These are phyloP conservation scores for Isabelozyma pseudorhagii DNA, from an alignment of 805 yeast species.

Conservation along the genomic window DNA sequence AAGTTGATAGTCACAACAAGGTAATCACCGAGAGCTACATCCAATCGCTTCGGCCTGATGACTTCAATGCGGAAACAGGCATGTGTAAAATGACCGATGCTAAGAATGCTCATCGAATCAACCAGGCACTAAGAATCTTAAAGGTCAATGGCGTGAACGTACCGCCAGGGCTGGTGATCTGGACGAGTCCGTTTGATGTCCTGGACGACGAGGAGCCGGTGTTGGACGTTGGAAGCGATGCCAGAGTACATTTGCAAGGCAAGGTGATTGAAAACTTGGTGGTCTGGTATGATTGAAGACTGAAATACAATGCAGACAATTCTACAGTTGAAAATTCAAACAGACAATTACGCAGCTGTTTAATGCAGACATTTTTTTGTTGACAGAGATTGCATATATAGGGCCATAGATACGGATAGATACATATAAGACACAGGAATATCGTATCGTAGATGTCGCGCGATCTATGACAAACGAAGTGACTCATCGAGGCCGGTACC, in stretches of 20 bases:
- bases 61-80: slow-evolving; percentile 1
- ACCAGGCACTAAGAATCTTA: slow-evolving; percentile 19
- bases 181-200: slow-evolving; percentile 26
- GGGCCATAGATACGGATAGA: too few species aligned
- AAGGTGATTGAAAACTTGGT: slow-evolving; percentile 27
- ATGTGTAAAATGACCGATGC: background rate
- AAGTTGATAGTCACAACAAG: slow-evolving; percentile 38
- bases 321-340: too few species aligned
- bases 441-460: too few species aligned
- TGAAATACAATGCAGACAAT: background rate
- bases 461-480: too few species aligned
- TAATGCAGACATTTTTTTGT: too few species aligned
- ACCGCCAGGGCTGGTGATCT: slow-evolving; percentile 16
- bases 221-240: slow-evolving; percentile 15
- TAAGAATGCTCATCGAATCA: slow-evolving; percentile 1
- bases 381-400: too few species aligned
- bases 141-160: slow-evolving; percentile 33
- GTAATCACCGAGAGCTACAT: slow-evolving; percentile 25
- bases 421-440: too few species aligned
- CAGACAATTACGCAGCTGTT: too few species aligned
- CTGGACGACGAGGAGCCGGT: slow-evolving; percentile 6
- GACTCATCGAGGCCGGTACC: too few species aligned
- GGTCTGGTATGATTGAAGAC: slow-evolving; percentile 15
- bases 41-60: slow-evolving; percentile 5
- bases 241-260: slow-evolving; percentile 24